Evolutionary conservation across 208 protist species (phyloP), one percentile per base, ranked within the genome.

Genomic region (Histomonas meleagridis): DNA sequence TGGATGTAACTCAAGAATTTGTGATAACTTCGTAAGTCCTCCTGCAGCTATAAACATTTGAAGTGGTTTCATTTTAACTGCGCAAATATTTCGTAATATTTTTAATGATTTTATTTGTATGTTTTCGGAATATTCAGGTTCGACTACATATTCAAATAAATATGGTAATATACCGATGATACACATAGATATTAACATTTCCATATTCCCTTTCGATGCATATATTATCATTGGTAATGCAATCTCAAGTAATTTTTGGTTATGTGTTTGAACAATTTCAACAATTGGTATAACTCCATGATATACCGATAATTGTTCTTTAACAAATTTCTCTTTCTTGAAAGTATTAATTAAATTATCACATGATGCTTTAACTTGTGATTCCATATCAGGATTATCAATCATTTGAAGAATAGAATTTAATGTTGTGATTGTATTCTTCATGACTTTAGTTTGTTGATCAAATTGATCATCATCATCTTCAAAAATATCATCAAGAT

Each of bases 221-320:
- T 46, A 18, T 21, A 86, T 86, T 2, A 86, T 57, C 9, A 86
- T 18, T 35, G 76, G 76, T 32, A 86, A 10, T 7, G 76, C 76
- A 38, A 55, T 12, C 76, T 86, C 76, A 28, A 86, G 76, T 12
- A 86, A 51, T 2, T 46, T 18, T 38, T 14, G 76, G 26, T 51
- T 57, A 26, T 55, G 10, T 9, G 21, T 51, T 35, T 86, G 76
- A 38, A 86, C 35, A 55, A 86, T 48, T 32, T 43, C 43, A 38
- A 86, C 18, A 38, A 86, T 86, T 86, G 76, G 76, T 57, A 86
- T 86, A 55, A 86, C 21, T n/a, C 76, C 76, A 46, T 86, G 76
- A 51, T 48, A 51, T 21, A 32, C 46, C 9, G 40, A 26, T 14
- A 86, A 49, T 26, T 86, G 51, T 0, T 12, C 35, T 14, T n/a